Percentiles rank a stretch among this genome's conserved stretches.
phyloP scores from a whole-genome alignment of 83 land plant species.

The Picea abies region DNA sequence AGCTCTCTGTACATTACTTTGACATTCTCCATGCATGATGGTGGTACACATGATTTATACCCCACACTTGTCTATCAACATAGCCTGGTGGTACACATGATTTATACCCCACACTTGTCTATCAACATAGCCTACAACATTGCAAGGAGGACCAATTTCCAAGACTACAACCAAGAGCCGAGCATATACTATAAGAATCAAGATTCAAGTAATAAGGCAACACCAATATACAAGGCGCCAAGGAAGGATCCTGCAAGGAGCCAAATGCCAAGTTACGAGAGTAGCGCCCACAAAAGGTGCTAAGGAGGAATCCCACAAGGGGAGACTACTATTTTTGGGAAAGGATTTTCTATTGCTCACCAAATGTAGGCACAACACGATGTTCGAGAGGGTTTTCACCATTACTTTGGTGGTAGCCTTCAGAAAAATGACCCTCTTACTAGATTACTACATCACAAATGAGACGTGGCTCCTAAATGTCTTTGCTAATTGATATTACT shows the following conservation, averaged over 20 bases:
- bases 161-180: too few species aligned
- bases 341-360: slow-evolving; percentile 31
- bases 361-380: slow-evolving; percentile 21
- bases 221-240: too few species aligned
- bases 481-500: slow-evolving; percentile 28
- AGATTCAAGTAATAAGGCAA: too few species aligned
- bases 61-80: too few species aligned
- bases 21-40: slow-evolving; percentile 73
- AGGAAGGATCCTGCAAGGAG: too few species aligned
- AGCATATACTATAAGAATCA: too few species aligned
- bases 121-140: slow-evolving; percentile 77
- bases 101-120: slow-evolving; percentile 64
- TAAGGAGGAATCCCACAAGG: too few species aligned
- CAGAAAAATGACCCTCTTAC: slow-evolving; percentile 42
- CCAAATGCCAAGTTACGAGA: too few species aligned
- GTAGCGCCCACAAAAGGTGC: too few species aligned
- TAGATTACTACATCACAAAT: slow-evolving; percentile 74
- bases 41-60: slow-evolving; percentile 10
- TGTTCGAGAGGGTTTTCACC: slow-evolving; percentile 61
- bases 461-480: slow-evolving; percentile 87
- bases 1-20: slow-evolving; percentile 39
- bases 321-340: too few species aligned
- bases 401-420: slow-evolving; percentile 70
- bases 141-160: slow-evolving; percentile 56
- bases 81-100: slow-evolving; percentile 47